phyloP scores from a whole-genome alignment of 768 basidiomycete species.

The Glaciozyma antarctica region DNA sequence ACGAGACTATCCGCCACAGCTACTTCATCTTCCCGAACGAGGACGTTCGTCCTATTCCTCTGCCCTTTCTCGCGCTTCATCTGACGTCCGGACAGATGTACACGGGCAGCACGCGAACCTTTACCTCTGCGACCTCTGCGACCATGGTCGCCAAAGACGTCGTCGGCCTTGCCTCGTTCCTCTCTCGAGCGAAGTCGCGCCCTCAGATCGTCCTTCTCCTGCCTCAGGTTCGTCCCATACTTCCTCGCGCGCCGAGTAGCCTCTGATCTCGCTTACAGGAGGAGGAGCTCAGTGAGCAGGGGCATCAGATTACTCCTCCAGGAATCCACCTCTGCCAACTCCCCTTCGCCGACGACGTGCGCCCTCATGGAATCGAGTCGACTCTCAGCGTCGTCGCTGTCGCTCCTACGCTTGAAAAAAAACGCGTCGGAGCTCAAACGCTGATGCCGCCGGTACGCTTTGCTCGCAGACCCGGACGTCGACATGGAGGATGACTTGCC shows the following conservation, averaged over 20 bases:
- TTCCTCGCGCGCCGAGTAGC: not conserved
- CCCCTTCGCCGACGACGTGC: slow-evolving; percentile 92
- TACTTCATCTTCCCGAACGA: slow-evolving; percentile 89
- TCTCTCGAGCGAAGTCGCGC: slow-evolving; percentile 60
- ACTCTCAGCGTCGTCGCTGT: slow-evolving; percentile 54
- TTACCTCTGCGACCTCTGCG: slow-evolving; percentile 69
- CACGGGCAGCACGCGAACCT: slow-evolving; percentile 85
- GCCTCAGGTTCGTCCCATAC: slow-evolving; percentile 57
- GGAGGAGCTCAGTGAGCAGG: slow-evolving; percentile 57
- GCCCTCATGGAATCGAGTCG: slow-evolving; percentile 45
- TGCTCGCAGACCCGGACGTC: slow-evolving; percentile 6
- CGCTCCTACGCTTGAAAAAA: not conserved
- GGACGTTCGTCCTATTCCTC: slow-evolving; percentile 46
- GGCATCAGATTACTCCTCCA: slow-evolving; percentile 65
- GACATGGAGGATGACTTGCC: slow-evolving; percentile 11
- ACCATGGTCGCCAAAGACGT: slow-evolving; percentile 71
- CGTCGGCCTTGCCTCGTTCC: slow-evolving; percentile 56
- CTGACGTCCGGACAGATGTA: slow-evolving; percentile 42
- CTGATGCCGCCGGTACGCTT: not conserved
- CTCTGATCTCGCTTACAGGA: slow-evolving; percentile 44
- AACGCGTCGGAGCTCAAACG: not conserved
- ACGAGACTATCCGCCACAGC: slow-evolving; percentile 87
- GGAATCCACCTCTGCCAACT: slow-evolving; percentile 87
- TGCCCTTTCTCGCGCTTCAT: not conserved
- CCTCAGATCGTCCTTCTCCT: slow-evolving; percentile 76